phyloP scores from a whole-genome alignment of 2,329 filamentous ascomycete species.

The Alternaria arborescens region DNA sequence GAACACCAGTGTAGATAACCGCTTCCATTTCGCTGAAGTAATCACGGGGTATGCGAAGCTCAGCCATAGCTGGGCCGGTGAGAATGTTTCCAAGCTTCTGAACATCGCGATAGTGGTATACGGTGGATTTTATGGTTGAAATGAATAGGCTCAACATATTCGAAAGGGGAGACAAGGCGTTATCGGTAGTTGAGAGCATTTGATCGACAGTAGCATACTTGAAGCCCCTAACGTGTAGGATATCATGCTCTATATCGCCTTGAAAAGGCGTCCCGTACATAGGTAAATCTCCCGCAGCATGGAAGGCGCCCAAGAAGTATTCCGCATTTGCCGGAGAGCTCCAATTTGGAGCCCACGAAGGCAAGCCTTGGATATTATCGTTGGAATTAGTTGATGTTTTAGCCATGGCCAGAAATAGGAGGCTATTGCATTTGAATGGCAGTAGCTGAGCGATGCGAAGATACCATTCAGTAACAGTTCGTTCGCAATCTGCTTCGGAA shows the following conservation, averaged over 20 bases:
- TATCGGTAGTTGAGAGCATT: background rate
- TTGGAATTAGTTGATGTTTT: fast-evolving
- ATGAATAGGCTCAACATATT: background rate
- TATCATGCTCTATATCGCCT: fast-evolving
- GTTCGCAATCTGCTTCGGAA: too few relatives aligned
- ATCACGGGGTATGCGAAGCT: too few relatives aligned
- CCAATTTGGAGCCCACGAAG: background rate
- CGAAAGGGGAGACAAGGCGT: background rate
- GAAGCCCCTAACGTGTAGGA: background rate
- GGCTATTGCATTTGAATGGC: background rate
- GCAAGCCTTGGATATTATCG: background rate
- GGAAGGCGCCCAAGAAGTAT: background rate
- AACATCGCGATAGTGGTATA: too few relatives aligned
- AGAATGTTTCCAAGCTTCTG: too few relatives aligned
- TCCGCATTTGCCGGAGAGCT: background rate
- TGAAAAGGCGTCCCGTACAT: too few relatives aligned
- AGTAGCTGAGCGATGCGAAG: too few relatives aligned
- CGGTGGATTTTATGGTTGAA: too few relatives aligned
- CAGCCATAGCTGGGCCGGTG: too few relatives aligned
- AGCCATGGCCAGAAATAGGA: background rate
- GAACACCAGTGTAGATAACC: too few relatives aligned
- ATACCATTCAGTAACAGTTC: too few relatives aligned
- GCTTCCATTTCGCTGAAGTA: too few relatives aligned
- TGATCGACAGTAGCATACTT: background rate
- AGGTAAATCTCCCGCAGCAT: background rate